Base-by-base conservation (phyloP, 805 yeast genomes). In the Kodamaea kaohsiungensis region DNA sequence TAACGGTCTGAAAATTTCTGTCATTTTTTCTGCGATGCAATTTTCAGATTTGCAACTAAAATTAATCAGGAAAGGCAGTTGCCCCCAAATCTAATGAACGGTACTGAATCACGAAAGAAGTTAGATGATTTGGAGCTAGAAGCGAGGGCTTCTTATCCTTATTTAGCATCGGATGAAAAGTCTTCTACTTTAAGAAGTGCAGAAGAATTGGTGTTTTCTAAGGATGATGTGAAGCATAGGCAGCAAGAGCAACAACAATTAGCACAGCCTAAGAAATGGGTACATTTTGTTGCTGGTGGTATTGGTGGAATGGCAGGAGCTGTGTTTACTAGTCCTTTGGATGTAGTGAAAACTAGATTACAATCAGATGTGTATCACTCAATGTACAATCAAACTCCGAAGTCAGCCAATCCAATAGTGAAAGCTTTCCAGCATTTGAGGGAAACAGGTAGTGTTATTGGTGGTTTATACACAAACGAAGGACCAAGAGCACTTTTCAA, bases 291-390 rank as follows among this genome's bases (percentile, higher is more conserved):
- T n/a, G 92, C 96, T 10, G 96, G 95, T 49, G 96, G 96, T 12
- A 68, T 89, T 22, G 99, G 98, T 35, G 99, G 99, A 13, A 95
- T 95, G 98, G 89, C 93, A 30, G 99, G 99, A 22, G 97, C 99
- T 1, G 73, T 93, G 2, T 86, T 85, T 52, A 95, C 99, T 0
- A 87, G 97, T 62, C 99, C 99, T 0, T 83, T 95, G 57, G 99
- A 92, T 70, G 96, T 95, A 49, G 97, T 95, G 38, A 95, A 95
- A 67, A 95, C 99, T 0, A 80, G 99, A 64, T 74, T 95, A 53
- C 99, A 95, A 69, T 88, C 96, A 56, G 96, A 91, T 65, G 89
- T 87, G 6, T 92, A 87, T 62, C 81, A 80, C 58, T 72, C 78
- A 7, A 70, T 80, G 10, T 88, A 88, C 65, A 76, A 75, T 73